A percentile compares a stretch with the other conserved stretches of the same genome.
Conservation (phyloP, 208 protist species). For the Crithidia expoeki region DNA sequence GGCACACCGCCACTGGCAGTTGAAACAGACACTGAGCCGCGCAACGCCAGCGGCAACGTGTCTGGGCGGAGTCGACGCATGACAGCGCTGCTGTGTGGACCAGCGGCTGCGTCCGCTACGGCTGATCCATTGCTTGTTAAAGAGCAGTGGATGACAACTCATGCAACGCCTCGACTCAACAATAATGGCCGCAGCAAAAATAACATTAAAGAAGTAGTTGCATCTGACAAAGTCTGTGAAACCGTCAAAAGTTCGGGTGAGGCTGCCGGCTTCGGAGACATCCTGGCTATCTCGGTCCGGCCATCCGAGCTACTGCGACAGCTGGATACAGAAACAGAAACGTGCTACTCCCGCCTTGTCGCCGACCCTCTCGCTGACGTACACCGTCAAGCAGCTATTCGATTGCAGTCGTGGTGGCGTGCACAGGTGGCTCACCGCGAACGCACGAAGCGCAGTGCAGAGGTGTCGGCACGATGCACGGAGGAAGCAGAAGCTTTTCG, state of each 20-base stretch:
- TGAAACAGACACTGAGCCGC: not conserved
- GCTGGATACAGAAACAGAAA: constrained; percentile 25
- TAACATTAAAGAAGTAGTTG: not conserved
- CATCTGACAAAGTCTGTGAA: not conserved
- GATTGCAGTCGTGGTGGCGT: constrained; percentile 33
- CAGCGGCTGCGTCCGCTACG: not conserved
- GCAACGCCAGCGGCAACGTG: not conserved
- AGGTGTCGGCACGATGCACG: constrained; percentile 14
- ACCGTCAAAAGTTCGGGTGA: not conserved
- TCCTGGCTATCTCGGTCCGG: constrained; percentile 17
- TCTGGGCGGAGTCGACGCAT: constrained; percentile 1
- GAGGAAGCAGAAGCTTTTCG: constrained; percentile 32
- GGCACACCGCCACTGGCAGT: not conserved
- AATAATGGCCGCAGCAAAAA: not conserved
- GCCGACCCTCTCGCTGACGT: constrained; percentile 22
- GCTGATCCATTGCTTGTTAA: not conserved
- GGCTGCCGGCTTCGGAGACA: not conserved
- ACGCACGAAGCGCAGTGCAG: constrained; percentile 10
- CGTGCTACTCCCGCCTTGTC: constrained; percentile 35
- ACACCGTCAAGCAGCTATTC: constrained; percentile 11
- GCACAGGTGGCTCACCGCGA: constrained; percentile 7
- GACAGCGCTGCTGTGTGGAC: constrained; percentile 24
- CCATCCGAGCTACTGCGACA: constrained; percentile 33
- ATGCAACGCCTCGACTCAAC: not conserved
- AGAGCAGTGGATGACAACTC: not conserved